A percentile compares a stretch with the other conserved stretches of the same genome.
phyloP scores from a whole-genome alignment of 148 eudicot species.

The Dianthus caryophyllus region DNA sequence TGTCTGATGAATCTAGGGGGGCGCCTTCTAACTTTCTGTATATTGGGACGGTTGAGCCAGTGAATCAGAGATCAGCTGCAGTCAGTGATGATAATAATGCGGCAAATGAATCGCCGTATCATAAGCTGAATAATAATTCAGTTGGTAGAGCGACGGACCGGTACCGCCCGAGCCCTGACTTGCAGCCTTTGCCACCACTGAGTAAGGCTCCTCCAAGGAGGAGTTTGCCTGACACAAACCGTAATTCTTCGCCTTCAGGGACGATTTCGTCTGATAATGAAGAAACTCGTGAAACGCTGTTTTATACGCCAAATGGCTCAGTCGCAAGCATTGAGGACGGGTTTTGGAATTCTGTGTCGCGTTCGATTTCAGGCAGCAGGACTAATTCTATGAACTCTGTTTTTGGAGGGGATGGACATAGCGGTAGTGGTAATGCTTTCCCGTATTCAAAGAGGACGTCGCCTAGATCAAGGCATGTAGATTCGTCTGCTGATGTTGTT shows the following conservation, averaged over 20 bases:
- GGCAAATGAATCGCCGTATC: constrained; percentile 64
- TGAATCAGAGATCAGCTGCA: constrained; percentile 33
- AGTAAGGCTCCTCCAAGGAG: constrained; percentile 42
- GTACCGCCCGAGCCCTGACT: constrained; percentile 80
- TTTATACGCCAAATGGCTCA: constrained; percentile 77
- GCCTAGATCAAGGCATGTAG: constrained; percentile 49
- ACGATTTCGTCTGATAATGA: constrained; percentile 60
- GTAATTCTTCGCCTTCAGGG: constrained; percentile 49
- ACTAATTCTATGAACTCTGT: constrained; percentile 24
- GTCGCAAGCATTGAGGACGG: constrained; percentile 59
- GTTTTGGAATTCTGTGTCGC: constrained; percentile 30
- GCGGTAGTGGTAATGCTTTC: constrained; percentile 20
- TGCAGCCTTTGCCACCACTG: constrained; percentile 79
- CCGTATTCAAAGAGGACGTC: constrained; percentile 81
- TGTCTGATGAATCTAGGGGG: constrained; percentile 39
- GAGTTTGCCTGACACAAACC: constrained; percentile 27
- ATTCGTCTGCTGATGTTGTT: constrained; percentile 43
- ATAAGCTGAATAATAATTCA: constrained; percentile 44
- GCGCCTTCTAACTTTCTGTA: constrained; percentile 70
- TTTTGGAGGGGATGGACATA: constrained; percentile 22
- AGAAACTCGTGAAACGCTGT: constrained; percentile 48
- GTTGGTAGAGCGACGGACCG: constrained; percentile 48
- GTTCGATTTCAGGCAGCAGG: constrained; percentile 28
- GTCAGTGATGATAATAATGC: constrained; percentile 23
- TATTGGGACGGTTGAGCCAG: constrained; percentile 73